Conservation (phyloP, 306 rosid species). For the Mucuna pruriens region DNA sequence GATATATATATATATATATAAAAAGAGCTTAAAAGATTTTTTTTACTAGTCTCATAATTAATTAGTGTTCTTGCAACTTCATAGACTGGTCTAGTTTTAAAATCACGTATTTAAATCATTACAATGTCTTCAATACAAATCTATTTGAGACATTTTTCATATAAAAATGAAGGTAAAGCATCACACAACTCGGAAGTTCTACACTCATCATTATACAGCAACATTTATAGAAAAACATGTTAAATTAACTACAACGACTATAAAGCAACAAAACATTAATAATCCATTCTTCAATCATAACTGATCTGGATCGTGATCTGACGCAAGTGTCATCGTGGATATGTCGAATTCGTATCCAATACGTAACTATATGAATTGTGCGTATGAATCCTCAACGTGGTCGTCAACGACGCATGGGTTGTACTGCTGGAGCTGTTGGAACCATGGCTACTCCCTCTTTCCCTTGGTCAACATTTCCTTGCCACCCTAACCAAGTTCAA, state of each 20-base stretch:
- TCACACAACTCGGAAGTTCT: not conserved
- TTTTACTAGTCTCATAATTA: too few relatives aligned
- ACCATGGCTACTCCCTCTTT: not conserved
- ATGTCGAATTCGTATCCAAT: not conserved
- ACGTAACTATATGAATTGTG: not conserved
- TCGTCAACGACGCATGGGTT: slow-evolving; percentile 40
- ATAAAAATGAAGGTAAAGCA: not conserved
- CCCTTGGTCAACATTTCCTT: slow-evolving; percentile 41
- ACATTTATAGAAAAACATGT: not conserved
- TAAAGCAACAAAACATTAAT: not conserved
- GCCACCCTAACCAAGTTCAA: slow-evolving; percentile 47
- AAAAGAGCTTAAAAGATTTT: too few relatives aligned
- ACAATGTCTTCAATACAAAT: not conserved
- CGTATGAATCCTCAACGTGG: not conserved
- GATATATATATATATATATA: too few relatives aligned
- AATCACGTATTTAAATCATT: too few relatives aligned
- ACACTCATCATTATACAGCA: not conserved
- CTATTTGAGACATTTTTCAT: not conserved
- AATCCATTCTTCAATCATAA: not conserved
- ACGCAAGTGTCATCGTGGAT: not conserved
- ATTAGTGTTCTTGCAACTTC: too few relatives aligned
- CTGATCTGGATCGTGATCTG: not conserved
- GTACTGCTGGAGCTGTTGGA: slow-evolving; percentile 21
- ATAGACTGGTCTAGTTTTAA: too few relatives aligned
- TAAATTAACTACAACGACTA: not conserved